These are phyloP conservation scores for Fusarium torreyae DNA, from an alignment of 2,329 filamentous ascomycete genomes.

Conservation along the genomic window DNA sequence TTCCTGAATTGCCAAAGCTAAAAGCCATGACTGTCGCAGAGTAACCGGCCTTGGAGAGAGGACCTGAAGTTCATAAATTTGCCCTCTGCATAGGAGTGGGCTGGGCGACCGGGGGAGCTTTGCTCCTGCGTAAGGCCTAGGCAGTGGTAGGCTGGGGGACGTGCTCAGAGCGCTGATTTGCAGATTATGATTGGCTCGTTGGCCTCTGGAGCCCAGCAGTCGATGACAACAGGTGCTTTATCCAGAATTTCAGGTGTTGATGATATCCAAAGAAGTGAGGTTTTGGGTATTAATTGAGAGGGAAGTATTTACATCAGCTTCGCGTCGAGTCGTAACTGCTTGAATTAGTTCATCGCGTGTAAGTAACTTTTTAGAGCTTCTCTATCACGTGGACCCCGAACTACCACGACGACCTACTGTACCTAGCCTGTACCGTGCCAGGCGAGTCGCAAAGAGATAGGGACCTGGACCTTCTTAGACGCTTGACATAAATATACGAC, in stretches of 20 bases:
- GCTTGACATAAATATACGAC: too few relatives aligned
- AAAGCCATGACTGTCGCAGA: constrained; percentile 73
- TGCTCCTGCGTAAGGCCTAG: constrained; percentile 35
- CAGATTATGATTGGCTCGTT: constrained; percentile 43
- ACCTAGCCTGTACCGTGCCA: background rate
- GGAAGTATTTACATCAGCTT: background rate
- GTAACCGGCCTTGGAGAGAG: constrained; percentile 52
- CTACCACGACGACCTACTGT: constrained; percentile 16
- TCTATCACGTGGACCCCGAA: constrained; percentile 50
- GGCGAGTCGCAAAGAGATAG: too few relatives aligned
- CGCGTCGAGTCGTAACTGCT: constrained; percentile 9
- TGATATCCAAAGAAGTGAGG: constrained; percentile 3
- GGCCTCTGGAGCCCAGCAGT: constrained; percentile 20
- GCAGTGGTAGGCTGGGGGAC: constrained; percentile 44
- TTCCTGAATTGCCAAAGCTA: constrained; percentile 68
- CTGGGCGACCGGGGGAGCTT: constrained; percentile 42
- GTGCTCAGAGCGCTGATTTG: constrained; percentile 31
- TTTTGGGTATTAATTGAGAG: background rate
- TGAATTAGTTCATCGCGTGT: constrained; percentile 5
- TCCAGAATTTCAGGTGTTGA: constrained; percentile 15
- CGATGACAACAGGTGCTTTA: constrained; percentile 9
- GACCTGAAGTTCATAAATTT: constrained; percentile 51
- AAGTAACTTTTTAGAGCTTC: constrained; percentile 42
- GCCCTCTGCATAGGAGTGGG: constrained; percentile 45
- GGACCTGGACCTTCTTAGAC: too few relatives aligned